Evolutionary conservation across 768 basidiomycete genomes (phyloP).

Genomic region (Russula vinacea): DNA sequence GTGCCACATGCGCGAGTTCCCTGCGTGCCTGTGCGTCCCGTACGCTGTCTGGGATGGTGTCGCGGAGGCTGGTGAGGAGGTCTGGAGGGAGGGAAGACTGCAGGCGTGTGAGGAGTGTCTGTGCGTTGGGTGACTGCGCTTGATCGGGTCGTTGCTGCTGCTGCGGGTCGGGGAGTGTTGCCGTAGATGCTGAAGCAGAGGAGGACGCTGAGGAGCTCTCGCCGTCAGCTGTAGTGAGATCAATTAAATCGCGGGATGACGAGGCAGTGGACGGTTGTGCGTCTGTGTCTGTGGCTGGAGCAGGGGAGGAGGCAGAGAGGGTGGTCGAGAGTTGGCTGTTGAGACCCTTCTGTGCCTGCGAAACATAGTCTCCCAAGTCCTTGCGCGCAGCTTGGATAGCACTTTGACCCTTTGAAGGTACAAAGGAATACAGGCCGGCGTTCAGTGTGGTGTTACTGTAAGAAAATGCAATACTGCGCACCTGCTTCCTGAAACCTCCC

Average conservation of each 20-base stretch:
- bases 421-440: conserved; percentile 4
- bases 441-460: not conserved
- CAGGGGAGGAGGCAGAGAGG: not conserved
- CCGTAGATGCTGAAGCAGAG: conserved; percentile 27
- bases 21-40: conserved; percentile 51
- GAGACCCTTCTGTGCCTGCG: conserved; percentile 76
- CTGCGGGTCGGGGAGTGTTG: conserved; percentile 13
- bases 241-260: conserved; percentile 31
- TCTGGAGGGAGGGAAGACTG: conserved; percentile 75
- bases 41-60: conserved; percentile 55
- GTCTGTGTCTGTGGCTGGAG: conserved; percentile 20
- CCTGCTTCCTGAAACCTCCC: conserved; percentile 91
- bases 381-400: conserved; percentile 67
- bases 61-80: conserved; percentile 64
- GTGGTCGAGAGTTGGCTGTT: conserved; percentile 54
- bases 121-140: conserved; percentile 30
- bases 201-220: conserved; percentile 32
- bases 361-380: conserved; percentile 68
- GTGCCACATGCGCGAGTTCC: conserved; percentile 64
- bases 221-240: conserved; percentile 25
- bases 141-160: conserved; percentile 6
- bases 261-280: conserved; percentile 29
- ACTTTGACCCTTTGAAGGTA: conserved; percentile 54
- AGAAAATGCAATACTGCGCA: conserved; percentile 34
- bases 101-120: conserved; percentile 61